Evolutionary conservation across 345 rosid genomes (phyloP).

Genomic region (Sisymbrium irio): DNA sequence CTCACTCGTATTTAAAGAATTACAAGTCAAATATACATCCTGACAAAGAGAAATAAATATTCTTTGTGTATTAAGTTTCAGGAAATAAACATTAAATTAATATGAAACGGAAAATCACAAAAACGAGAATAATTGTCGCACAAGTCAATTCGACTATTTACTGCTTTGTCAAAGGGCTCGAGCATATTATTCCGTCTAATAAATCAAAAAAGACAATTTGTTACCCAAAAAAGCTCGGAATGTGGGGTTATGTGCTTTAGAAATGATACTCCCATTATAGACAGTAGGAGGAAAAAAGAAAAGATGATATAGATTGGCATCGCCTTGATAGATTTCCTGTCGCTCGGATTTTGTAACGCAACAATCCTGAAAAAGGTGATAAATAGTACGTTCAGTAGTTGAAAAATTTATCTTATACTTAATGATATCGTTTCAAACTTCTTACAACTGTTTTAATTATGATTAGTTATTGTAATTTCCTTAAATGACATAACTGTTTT

Average conservation of each 20-base stretch:
- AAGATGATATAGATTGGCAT: not conserved
- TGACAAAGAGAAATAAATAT: constrained; percentile 4
- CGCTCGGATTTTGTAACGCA: not conserved
- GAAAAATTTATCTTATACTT: not conserved
- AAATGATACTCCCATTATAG: not conserved
- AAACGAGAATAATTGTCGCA: constrained; percentile 29
- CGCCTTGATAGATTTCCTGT: not conserved
- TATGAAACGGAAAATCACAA: not conserved
- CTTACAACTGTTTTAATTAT: not conserved
- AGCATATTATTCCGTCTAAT: not conserved
- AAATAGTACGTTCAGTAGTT: not conserved
- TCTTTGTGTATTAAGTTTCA: not conserved
- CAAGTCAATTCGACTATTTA: constrained; percentile 9
- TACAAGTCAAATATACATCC: constrained; percentile 22
- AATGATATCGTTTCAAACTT: no score
- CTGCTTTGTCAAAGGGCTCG: constrained; percentile 4
- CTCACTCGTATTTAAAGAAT: not conserved
- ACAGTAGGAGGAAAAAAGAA: not conserved
- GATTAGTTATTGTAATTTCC: not conserved
- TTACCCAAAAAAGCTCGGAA: not conserved
- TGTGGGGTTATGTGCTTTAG: constrained; percentile 7
- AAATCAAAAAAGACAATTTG: not conserved
- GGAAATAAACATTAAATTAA: not conserved
- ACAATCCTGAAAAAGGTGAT: not conserved
- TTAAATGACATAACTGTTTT: not conserved